Evolutionary conservation across 768 basidiomycete genomes (phyloP), one percentile per base, ranked within the genome.

Genomic region (Tricholoma saponaceum): DNA sequence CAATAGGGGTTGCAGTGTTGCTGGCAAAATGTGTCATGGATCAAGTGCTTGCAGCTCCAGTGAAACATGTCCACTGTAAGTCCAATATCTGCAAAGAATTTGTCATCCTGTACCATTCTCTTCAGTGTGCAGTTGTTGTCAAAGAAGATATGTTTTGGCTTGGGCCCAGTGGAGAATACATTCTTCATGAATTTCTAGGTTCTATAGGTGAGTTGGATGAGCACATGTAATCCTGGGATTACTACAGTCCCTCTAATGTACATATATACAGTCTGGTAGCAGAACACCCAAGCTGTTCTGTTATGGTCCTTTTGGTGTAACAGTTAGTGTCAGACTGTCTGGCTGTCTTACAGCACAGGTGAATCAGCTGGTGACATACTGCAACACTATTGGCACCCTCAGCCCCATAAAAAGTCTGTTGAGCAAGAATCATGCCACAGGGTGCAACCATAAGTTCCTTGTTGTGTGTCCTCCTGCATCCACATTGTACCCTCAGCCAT

Each of bases 111-210:
- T 22, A 35, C 0, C 67, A 68, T 59, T 80, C 80, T 0, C 67
- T 62, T 55, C 78, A 76, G 51, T 79, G 73, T 0, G 76, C 73
- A 6, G 65, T 62, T 0, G 75, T 62, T 73, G 55, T 74, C 69
- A 39, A 67, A 68, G 60, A 71, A 71, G 3, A 71, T 56, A 32
- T 68, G 43, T n/a, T 52, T 39, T 56, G 43, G 54, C 25, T 43
- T 58, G 8, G 23, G 43, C 30, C 51, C 41, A 6, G 9, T 20
- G 35, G 50, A 58, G 32, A 64, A 12, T 62, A 65, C 3, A 64
- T 66, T 33, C 66, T 70, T 14, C 64, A 52, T 13, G 25, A 55
- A 58, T 52, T 69, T 59, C 62, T 61, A 46, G 4, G 5, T 26
- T 13, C 1, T 4, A 4, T 46, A 13, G 3, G 5, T 25, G 44